Evolutionary conservation across 2,329 filamentous ascomycete genomes (phyloP).

Genomic region (Diaporthe destruens): DNA sequence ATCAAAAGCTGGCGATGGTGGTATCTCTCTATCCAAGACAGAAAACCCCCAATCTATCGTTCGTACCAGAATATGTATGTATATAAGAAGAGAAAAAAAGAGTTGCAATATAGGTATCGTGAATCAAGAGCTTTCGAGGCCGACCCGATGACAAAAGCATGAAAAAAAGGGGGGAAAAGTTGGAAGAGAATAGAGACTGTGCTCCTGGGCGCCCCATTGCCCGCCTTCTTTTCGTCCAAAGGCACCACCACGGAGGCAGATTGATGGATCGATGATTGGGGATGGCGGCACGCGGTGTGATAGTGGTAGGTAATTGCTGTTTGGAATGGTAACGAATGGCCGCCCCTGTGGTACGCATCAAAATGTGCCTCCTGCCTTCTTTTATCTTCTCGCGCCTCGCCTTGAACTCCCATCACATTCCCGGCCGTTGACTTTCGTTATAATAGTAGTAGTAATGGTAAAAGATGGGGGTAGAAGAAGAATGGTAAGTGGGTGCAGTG

Average conservation of each 20-base stretch:
- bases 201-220: not conserved
- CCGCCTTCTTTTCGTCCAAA: not conserved
- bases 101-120: conserved; percentile 37
- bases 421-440: conserved; percentile 37
- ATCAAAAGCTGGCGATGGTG: conserved; percentile 19
- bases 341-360: conserved; percentile 8
- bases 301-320: not conserved
- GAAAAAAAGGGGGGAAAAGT: not conserved
- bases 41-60: conserved; percentile 33
- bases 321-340: conserved; percentile 26
- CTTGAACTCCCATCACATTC: conserved; percentile 27
- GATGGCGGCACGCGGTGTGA: not conserved
- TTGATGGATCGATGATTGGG: not conserved
- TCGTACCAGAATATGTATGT: not conserved
- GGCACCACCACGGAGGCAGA: too few species aligned
- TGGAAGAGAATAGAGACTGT: not conserved
- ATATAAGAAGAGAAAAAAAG: conserved; percentile 9
- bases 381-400: conserved; percentile 19
- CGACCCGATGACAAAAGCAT: not conserved
- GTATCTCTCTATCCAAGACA: conserved; percentile 33
- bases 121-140: conserved; percentile 23
- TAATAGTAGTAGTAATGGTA: conserved; percentile 23
- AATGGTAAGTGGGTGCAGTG: conserved; percentile 3
- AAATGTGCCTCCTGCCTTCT: conserved; percentile 22
- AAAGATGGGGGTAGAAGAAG: conserved; percentile 9